A percentile compares a stretch with the other conserved stretches of the same genome.
Conservation (phyloP, 345 rosid genomes). For the Streptanthus diversifolius region DNA sequence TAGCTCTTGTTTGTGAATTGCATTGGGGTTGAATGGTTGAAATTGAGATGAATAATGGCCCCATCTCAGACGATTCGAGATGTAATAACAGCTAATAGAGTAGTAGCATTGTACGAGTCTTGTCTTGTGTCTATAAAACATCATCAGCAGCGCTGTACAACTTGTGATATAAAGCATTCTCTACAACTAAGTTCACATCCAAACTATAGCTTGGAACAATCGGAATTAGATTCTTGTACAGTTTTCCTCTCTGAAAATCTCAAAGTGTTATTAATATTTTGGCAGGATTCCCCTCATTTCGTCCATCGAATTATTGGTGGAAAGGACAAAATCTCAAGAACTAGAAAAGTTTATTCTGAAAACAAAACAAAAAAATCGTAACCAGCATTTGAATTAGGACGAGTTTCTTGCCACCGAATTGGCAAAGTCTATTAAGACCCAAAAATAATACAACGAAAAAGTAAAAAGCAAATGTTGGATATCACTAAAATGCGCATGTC, state of each 20-base stretch:
- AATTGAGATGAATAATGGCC: not conserved
- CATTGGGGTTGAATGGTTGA: not conserved
- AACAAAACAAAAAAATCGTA: not conserved
- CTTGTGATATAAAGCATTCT: not conserved
- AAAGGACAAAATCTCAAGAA: not conserved
- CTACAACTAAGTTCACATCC: not conserved
- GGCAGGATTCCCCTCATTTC: not conserved
- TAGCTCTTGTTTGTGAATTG: not conserved
- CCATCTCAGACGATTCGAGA: not conserved
- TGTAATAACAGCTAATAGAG: not conserved
- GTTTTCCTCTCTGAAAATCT: too few relatives aligned
- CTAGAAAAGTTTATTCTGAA: slow-evolving; percentile 1
- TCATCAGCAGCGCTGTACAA: not conserved
- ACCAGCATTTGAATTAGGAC: slow-evolving; percentile 7
- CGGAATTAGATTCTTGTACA: not conserved
- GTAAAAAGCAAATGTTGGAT: slow-evolving; percentile 2
- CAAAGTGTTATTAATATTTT: not conserved
- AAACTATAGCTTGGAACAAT: slow-evolving; percentile 2
- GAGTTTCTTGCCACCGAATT: slow-evolving; percentile 7
- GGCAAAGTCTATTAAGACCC: slow-evolving; percentile 10
- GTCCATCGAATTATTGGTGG: not conserved
- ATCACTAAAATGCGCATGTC: slow-evolving; percentile 6
- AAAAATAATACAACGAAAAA: slow-evolving; percentile 10
- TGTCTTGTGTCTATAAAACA: not conserved
- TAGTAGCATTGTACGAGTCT: slow-evolving; percentile 9